phyloP scores from a whole-genome alignment of 805 yeast genomes.

The Candida vaughaniae region DNA sequence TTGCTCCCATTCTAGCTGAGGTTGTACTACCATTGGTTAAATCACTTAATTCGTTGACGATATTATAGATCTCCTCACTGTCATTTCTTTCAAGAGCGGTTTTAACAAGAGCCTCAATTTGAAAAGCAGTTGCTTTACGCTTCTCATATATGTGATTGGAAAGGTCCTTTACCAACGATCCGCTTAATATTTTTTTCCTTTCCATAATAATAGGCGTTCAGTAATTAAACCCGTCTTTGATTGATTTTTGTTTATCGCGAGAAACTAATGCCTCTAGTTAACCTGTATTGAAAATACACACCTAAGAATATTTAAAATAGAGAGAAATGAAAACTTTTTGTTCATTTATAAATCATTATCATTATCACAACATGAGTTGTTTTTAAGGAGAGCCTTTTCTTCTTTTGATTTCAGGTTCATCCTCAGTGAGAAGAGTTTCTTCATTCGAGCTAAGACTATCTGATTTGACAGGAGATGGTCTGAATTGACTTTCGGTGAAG shows the following conservation, averaged over 20 bases:
- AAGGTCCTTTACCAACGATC: constrained; percentile 39
- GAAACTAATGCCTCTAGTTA: too few relatives aligned
- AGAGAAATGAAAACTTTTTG: too few relatives aligned
- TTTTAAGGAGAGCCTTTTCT: neutral
- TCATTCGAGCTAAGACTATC: constrained; percentile 6
- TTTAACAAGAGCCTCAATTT: constrained; percentile 75
- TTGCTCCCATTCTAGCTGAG: constrained; percentile 86
- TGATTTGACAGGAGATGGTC: constrained; percentile 1
- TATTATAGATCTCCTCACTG: constrained; percentile 54
- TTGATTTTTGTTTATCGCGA: too few relatives aligned
- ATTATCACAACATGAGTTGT: neutral
- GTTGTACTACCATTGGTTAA: constrained; percentile 68
- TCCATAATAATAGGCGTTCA: constrained; percentile 9
- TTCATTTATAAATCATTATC: neutral
- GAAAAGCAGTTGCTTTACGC: constrained; percentile 51
- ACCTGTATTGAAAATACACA: too few relatives aligned
- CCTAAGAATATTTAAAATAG: too few relatives aligned
- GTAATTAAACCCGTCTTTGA: neutral
- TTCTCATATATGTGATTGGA: constrained; percentile 47
- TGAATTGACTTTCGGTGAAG: neutral
- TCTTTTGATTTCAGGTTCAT: neutral
- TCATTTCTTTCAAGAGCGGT: constrained; percentile 62
- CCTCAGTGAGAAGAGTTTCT: neutral
- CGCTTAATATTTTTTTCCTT: constrained; percentile 23
- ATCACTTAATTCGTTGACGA: constrained; percentile 77